Base-by-base conservation (phyloP, 148 eudicot genomes). In the Rhododendron ovatum region DNA sequence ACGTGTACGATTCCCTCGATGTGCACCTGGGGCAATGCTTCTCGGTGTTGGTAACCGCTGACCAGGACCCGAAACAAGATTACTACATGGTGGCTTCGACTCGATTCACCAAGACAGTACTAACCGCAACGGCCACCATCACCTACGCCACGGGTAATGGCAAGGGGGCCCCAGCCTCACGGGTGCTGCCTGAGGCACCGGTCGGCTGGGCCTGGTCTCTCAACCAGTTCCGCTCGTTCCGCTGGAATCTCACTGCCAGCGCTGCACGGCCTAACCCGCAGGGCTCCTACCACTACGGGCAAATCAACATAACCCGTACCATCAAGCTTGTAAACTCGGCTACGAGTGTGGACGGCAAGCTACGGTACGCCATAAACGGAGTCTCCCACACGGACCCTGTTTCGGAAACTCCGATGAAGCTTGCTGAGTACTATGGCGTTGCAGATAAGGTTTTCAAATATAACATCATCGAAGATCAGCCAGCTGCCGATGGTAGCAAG, bases 261-360 rank as follows among this genome's bases (percentile, higher is more conserved):
- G 98, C 98, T 12, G 98, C 95, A 22, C 88, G 98, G 14, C 98
- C 98, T 4, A 95, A 93, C 91, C 98, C 98, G 50, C 98, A 95
- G 77, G 98, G 98, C 1, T 93, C 98, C 0, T 93, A 91, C 87
- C 91, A 89, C 59, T 95, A 95, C n/a, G 96, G 95, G 26, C 81
- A 91, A 22, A 93, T 95, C 83, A 90, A 90, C 89, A 91, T 95
- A 48, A 91, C 91, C 26, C 92, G 96, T 5, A 95, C 98, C 55
- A 89, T 95, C 86, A 93, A 87, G 90, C 51, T 95, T n/a, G 92
- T 53, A 3, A 93, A 84, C 88, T 83, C 94, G 0, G 88, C 82
- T 10, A 90, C 84, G 9, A 81, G 74, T 1, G 89, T 83, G 57
- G 88, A 91, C 69, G 95, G 95, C 15, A 94, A 92, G 91, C 93